Conservation (phyloP, 306 rosid species). For the Pueraria montana region DNA sequence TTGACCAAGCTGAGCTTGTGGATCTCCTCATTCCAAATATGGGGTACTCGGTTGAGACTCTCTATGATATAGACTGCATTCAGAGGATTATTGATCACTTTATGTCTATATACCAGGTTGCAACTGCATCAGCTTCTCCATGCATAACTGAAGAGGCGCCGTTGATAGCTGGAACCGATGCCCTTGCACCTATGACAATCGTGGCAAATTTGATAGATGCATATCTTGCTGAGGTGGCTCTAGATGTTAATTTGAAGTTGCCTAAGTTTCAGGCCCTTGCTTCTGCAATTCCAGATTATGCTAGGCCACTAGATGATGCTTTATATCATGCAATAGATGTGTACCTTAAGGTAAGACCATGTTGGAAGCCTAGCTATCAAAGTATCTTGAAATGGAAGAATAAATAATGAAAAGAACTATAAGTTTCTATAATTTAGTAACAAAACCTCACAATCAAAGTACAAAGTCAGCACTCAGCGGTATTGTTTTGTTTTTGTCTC, state of each 20-base stretch:
- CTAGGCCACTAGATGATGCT: constrained; percentile 81
- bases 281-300: constrained; percentile 81
- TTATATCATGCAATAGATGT: constrained; percentile 89
- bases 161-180: constrained; percentile 56
- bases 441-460: constrained; percentile 4
- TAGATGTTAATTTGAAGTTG: constrained; percentile 84
- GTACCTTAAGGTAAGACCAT: constrained; percentile 74
- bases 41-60: constrained; percentile 81
- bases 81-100: constrained; percentile 85
- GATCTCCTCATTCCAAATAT: constrained; percentile 84
- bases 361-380: constrained; percentile 1
- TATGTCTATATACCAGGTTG: constrained; percentile 59
- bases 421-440: not conserved
- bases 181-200: constrained; percentile 65
- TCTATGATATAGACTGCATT: constrained; percentile 80
- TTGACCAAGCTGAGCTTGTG: constrained; percentile 75
- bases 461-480: not conserved
- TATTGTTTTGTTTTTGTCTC: not conserved
- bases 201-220: constrained; percentile 83
- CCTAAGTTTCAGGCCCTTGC: constrained; percentile 87
- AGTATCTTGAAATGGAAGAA: no score
- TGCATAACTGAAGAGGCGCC: constrained; percentile 64
- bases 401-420: not conserved
- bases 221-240: constrained; percentile 88
- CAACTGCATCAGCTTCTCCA: constrained; percentile 62